These are phyloP conservation scores for Lachancea fermentati DNA, from an alignment of 805 yeast genomes.

Conservation along the genomic window DNA sequence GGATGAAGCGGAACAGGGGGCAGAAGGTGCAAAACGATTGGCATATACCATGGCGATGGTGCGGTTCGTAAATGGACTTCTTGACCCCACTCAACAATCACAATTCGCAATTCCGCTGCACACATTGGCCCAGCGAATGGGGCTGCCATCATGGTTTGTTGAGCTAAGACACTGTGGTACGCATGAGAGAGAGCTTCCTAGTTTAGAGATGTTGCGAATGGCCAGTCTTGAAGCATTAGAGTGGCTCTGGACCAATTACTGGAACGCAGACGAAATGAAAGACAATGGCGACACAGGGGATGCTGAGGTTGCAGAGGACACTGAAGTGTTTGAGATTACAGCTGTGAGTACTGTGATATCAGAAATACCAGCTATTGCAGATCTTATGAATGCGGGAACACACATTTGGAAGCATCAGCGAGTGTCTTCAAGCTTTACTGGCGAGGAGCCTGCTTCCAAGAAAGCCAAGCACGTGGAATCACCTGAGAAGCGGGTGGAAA, in stretches of 20 bases:
- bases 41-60: conserved; percentile 71
- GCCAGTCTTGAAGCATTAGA: conserved; percentile 54
- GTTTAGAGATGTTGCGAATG: conserved; percentile 59
- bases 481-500: conserved; percentile 6
- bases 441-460: conserved; percentile 1
- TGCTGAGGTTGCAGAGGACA: neutral
- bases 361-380: conserved; percentile 1
- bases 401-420: conserved; percentile 4
- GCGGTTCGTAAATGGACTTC: conserved; percentile 82
- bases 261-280: conserved; percentile 38
- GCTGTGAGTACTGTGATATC: neutral
- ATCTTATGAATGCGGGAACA: neutral
- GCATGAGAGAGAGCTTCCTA: conserved; percentile 73
- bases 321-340: neutral
- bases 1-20: conserved; percentile 34
- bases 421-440: conserved; percentile 6
- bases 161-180: conserved; percentile 89
- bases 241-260: conserved; percentile 73
- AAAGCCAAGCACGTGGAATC: neutral
- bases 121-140: conserved; percentile 59
- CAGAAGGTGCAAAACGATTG: conserved; percentile 34
- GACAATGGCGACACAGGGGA: conserved; percentile 6
- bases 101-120: conserved; percentile 74
- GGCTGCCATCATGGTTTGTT: conserved; percentile 76
- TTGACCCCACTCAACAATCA: conserved; percentile 83